Percentiles rank a stretch among this genome's conserved stretches.
Evolutionary conservation across 192 early-diverging fungal genomes (phyloP).

Genomic region (Backusella australiensis): DNA sequence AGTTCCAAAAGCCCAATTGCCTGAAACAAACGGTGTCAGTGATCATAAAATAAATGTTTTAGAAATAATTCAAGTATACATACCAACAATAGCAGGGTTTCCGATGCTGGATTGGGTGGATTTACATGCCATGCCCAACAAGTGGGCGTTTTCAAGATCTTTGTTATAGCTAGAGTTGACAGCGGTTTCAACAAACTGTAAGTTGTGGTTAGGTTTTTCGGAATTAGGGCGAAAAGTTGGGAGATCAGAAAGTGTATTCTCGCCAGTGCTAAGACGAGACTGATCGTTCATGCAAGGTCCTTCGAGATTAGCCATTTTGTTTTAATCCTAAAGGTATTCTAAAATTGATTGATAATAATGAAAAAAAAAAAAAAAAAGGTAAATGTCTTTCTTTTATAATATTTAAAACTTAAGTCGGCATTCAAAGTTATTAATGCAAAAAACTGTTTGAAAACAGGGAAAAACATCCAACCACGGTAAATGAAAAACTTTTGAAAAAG

Average conservation of each 20-base stretch:
- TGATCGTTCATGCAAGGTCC: neutral
- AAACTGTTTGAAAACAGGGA: neutral
- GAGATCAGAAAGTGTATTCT: neutral
- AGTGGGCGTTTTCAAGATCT: neutral
- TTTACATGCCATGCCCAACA: neutral
- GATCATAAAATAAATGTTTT: neutral
- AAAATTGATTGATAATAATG: neutral
- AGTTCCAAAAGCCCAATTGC: neutral
- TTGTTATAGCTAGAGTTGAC: neutral
- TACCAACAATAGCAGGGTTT: constrained; percentile 2
- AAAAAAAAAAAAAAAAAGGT: neutral
- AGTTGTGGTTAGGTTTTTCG: neutral
- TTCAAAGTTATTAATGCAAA: neutral
- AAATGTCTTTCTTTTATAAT: neutral
- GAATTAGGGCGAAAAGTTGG: neutral
- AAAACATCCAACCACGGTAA: neutral
- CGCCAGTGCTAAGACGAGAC: neutral
- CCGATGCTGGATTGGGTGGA: neutral
- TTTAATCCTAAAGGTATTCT: neutral
- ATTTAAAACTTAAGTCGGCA: neutral
- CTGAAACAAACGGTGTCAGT: neutral
- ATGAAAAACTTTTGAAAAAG: neutral
- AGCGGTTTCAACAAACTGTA: neutral
- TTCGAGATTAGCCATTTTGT: neutral
- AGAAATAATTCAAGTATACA: neutral